Conservation (phyloP, 192 early-diverging fungal genomes). For the Fimicolochytrium jonesii region DNA sequence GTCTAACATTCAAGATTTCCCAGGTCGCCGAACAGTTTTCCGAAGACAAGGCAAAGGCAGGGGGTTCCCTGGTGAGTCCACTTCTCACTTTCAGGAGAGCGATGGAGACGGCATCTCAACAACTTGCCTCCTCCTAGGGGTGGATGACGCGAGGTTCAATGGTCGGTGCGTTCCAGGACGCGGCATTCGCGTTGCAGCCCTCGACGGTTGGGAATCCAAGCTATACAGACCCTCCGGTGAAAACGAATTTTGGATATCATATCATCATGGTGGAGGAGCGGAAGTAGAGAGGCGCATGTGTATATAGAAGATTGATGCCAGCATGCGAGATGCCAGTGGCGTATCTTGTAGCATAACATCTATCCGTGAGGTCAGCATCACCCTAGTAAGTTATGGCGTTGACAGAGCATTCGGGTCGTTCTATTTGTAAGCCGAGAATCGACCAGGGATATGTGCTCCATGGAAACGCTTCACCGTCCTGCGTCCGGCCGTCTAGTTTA, state of each 20-base stretch:
- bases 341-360: too few species aligned
- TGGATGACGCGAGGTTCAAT: conserved; percentile 26
- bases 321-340: too few species aligned
- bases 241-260: conserved; percentile 24
- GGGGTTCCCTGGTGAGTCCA: conserved; percentile 17
- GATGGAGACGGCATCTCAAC: not conserved
- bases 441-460: too few species aligned
- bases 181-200: conserved; percentile 19
- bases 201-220: conserved; percentile 11
- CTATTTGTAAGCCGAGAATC: too few species aligned
- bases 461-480: too few species aligned
- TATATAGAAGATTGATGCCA: too few species aligned
- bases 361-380: too few species aligned
- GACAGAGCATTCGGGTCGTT: too few species aligned
- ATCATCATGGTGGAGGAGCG: conserved; percentile 30
- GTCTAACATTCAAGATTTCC: too few species aligned
- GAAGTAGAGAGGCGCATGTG: conserved; percentile 5
- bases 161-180: conserved; percentile 24
- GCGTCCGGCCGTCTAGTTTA: too few species aligned
- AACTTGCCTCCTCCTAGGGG: not conserved
- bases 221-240: conserved; percentile 23
- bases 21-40: conserved; percentile 28
- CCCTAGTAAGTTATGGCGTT: too few species aligned
- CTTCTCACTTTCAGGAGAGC: not conserved
- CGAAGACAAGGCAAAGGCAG: conserved; percentile 33